A percentile compares a stretch with the other conserved stretches of the same genome.
Evolutionary conservation across 176 grass and related monocot genomes (phyloP).

Genomic region (sorghum (Sorghum bicolor)): Sorghum_bicolor_NCBIv3 NC_012870.2:56583001-56583500

Average conservation of each 20-base stretch:
- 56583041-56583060: constrained; percentile 76
- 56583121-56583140: constrained; percentile 74
- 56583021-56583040: constrained; percentile 71
- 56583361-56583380: constrained; percentile 56
- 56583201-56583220: constrained; percentile 59
- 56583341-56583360: constrained; percentile 79
- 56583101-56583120: constrained; percentile 87
- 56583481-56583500: constrained; percentile 77
- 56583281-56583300: constrained; percentile 54
- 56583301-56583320: constrained; percentile 46
- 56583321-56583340: constrained; percentile 35
- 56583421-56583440: constrained; percentile 48
- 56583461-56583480: constrained; percentile 35
- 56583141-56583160: constrained; percentile 37
- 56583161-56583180: constrained; percentile 23
- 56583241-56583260: constrained; percentile 61
- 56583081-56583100: constrained; percentile 81
- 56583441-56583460: constrained; percentile 41
- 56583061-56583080: constrained; percentile 62
- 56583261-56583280: constrained; percentile 50
- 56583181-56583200: constrained; percentile 44
- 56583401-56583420: constrained; percentile 39
- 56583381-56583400: constrained; percentile 38
- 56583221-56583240: constrained; percentile 80
- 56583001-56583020: constrained; percentile 54